Percentiles rank a stretch among this genome's conserved stretches.
Conservation (phyloP, 2,329 filamentous ascomycete species). For the Penicillium vulpinum region DNA sequence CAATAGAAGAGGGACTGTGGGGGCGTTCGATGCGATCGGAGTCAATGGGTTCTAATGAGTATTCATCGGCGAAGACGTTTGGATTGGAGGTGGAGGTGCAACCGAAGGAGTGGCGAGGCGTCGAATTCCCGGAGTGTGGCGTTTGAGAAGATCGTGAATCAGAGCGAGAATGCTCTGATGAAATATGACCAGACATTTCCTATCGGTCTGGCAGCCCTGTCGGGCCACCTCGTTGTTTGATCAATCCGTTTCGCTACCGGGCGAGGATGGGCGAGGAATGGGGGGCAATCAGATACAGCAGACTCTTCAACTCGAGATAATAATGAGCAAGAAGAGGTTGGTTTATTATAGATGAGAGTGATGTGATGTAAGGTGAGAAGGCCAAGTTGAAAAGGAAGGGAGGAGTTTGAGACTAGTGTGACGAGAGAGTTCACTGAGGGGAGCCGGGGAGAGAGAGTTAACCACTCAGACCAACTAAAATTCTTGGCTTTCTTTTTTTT, state of each 20-base stretch:
- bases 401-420: constrained; percentile 20
- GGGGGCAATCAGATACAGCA: neutral
- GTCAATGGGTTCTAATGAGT: constrained; percentile 46
- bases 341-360: neutral
- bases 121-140: constrained; percentile 30
- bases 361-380: neutral
- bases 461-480: constrained; percentile 10
- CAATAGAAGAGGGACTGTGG: constrained; percentile 34
- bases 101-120: constrained; percentile 33
- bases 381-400: constrained; percentile 5
- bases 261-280: constrained; percentile 15
- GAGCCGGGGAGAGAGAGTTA: constrained; percentile 9
- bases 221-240: constrained; percentile 35
- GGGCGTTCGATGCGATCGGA: constrained; percentile 34
- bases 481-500: neutral
- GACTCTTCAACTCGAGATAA: neutral
- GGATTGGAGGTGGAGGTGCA: constrained; percentile 39
- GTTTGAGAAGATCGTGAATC: constrained; percentile 33
- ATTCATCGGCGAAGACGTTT: constrained; percentile 53
- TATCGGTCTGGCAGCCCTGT: constrained; percentile 37
- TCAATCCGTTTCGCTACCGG: constrained; percentile 31
- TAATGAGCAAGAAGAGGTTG: neutral
- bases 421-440: constrained; percentile 18
- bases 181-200: constrained; percentile 43
- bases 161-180: constrained; percentile 39